These are phyloP conservation scores for Panellus pusillus DNA, from an alignment of 768 basidiomycete genomes.

Conservation along the genomic window DNA sequence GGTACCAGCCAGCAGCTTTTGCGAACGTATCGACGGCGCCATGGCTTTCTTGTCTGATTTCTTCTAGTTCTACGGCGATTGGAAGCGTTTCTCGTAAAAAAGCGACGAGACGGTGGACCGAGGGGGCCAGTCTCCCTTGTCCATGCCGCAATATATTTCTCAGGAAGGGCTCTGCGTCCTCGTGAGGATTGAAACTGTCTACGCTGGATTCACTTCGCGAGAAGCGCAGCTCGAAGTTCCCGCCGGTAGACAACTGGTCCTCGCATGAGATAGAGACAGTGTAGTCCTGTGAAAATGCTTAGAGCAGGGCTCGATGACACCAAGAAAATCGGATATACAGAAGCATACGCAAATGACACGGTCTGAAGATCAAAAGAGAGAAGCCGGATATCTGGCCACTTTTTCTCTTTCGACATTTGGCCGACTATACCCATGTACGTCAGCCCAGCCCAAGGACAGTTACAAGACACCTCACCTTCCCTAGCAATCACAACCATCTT, in stretches of 20 bases:
- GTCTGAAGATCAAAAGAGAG: slow-evolving; percentile 91
- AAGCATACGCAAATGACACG: slow-evolving; percentile 84
- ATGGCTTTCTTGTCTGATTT: slow-evolving; percentile 40
- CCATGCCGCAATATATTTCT: slow-evolving; percentile 64
- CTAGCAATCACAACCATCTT: slow-evolving; percentile 94
- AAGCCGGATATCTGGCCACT: slow-evolving; percentile 76
- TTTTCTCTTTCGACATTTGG: slow-evolving; percentile 72
- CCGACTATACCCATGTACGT: slow-evolving; percentile 53
- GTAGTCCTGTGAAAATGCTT: slow-evolving; percentile 52
- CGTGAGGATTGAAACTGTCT: slow-evolving; percentile 67
- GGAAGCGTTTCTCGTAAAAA: slow-evolving; percentile 78
- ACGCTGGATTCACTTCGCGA: slow-evolving; percentile 44
- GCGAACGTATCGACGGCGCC: slow-evolving; percentile 61
- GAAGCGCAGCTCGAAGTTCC: slow-evolving; percentile 74
- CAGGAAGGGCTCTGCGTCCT: slow-evolving; percentile 75
- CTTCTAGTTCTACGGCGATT: slow-evolving; percentile 70
- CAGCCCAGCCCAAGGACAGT: background rate
- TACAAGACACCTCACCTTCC: slow-evolving; percentile 56
- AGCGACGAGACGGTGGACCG: slow-evolving; percentile 65
- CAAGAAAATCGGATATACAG: slow-evolving; percentile 35
- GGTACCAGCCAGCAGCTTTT: slow-evolving; percentile 82
- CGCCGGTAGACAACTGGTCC: slow-evolving; percentile 70
- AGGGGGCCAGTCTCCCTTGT: slow-evolving; percentile 63
- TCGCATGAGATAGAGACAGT: slow-evolving; percentile 77
- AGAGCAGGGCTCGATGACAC: background rate